These are phyloP conservation scores for Pyrenochaeta sp. DNA, from an alignment of 2,329 filamentous ascomycete species.

Conservation along the genomic window DNA sequence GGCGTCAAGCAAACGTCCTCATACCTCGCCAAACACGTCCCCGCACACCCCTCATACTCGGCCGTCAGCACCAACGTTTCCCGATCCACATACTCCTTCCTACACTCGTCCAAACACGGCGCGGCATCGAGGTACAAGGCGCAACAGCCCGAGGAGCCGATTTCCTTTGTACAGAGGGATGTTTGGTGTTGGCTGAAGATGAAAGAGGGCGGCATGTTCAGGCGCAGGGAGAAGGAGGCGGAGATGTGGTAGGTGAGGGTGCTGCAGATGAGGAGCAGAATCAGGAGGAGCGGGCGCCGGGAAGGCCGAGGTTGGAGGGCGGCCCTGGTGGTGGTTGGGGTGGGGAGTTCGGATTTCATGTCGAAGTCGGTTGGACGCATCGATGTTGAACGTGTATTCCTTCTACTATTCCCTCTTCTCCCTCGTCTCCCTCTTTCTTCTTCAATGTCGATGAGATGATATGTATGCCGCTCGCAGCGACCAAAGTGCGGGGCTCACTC, in stretches of 20 bases:
- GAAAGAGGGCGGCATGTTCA: slow-evolving; percentile 7
- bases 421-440: no score
- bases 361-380: no score
- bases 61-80: slow-evolving; percentile 29
- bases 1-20: not conserved
- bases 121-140: slow-evolving; percentile 31
- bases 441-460: no score
- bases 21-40: slow-evolving; percentile 8
- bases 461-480: no score
- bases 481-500: no score
- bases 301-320: slow-evolving; percentile 2
- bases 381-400: no score
- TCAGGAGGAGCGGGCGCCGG: slow-evolving; percentile 9
- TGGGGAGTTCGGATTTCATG: slow-evolving; percentile 1
- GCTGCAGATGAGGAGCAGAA: slow-evolving; percentile 23
- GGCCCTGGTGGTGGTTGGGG: not conserved
- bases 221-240: slow-evolving; percentile 17
- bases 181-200: slow-evolving; percentile 7
- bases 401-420: no score
- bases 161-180: slow-evolving; percentile 29
- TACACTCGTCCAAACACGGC: slow-evolving; percentile 38
- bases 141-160: slow-evolving; percentile 34
- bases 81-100: slow-evolving; percentile 31
- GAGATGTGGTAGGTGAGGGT: slow-evolving; percentile 29
- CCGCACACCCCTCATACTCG: slow-evolving; percentile 37